phyloP scores from a whole-genome alignment of 345 rosid genomes.

The Microthlaspi erraticum region DNA sequence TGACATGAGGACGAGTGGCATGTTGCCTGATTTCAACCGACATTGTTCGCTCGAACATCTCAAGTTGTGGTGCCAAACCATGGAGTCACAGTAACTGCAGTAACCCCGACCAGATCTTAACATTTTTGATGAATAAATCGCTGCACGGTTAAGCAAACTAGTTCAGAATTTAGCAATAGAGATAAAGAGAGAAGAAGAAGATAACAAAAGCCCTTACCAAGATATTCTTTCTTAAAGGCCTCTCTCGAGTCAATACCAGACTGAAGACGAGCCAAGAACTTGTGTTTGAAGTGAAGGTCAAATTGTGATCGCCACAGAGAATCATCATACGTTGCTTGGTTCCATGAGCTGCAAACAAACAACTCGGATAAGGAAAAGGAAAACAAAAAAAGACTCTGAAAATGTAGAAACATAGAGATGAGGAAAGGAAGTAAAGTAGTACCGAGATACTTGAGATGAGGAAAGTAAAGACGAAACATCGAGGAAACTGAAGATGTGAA shows the following conservation, averaged over 20 bases:
- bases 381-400: background rate
- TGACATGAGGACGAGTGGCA: conserved; percentile 31
- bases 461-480: conserved; percentile 66
- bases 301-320: conserved; percentile 63
- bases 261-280: conserved; percentile 28
- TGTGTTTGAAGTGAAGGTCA: conserved; percentile 43
- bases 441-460: conserved; percentile 65
- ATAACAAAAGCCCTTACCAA: conserved; percentile 50
- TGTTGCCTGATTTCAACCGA: conserved; percentile 13
- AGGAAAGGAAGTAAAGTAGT: conserved; percentile 45
- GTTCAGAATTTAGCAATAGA: conserved; percentile 21
- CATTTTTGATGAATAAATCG: conserved; percentile 51
- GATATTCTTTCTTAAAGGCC: conserved; percentile 56
- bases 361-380: conserved; percentile 15
- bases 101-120: conserved; percentile 63
- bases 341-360: conserved; percentile 74
- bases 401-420: conserved; percentile 5
- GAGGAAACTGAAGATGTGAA: conserved; percentile 68
- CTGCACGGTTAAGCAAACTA: conserved; percentile 23
- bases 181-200: background rate
- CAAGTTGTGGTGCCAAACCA: conserved; percentile 39
- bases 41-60: conserved; percentile 42
- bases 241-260: conserved; percentile 61
- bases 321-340: conserved; percentile 62
- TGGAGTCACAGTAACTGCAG: conserved; percentile 52